Evolutionary conservation across 768 basidiomycete species (phyloP).

Genomic region (Kwoniella sp.): DNA sequence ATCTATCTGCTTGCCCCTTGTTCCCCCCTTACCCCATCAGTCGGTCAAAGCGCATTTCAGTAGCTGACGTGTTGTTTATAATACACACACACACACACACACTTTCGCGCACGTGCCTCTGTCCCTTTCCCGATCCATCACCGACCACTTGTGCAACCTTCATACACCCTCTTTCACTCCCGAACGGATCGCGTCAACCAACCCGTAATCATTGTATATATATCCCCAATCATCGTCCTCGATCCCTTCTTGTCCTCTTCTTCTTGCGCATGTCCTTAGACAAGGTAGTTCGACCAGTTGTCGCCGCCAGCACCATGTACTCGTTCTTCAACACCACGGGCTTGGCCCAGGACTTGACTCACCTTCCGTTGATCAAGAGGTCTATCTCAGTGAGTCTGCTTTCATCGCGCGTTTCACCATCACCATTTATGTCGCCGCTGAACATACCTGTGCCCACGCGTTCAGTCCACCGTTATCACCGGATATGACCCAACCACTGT

Average conservation of each 20-base stretch:
- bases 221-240: background rate
- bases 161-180: background rate
- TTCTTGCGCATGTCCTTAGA: background rate
- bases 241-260: background rate
- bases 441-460: background rate
- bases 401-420: background rate
- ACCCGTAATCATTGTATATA: background rate
- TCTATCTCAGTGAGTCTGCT: slow-evolving; percentile 18
- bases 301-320: background rate
- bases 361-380: slow-evolving; percentile 5
- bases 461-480: slow-evolving; percentile 62
- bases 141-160: too few relatives aligned
- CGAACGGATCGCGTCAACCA: background rate
- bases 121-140: background rate
- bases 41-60: too few relatives aligned
- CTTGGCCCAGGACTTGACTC: slow-evolving; percentile 8
- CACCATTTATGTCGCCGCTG: background rate
- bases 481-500: slow-evolving; percentile 73
- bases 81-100: background rate
- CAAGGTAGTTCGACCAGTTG: background rate
- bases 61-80: too few relatives aligned
- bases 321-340: background rate
- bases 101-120: background rate
- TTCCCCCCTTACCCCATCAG: too few relatives aligned
- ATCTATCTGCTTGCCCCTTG: too few relatives aligned